Base-by-base conservation (phyloP, 2,329 filamentous ascomycete genomes). In the Drechslera avenae region DNA sequence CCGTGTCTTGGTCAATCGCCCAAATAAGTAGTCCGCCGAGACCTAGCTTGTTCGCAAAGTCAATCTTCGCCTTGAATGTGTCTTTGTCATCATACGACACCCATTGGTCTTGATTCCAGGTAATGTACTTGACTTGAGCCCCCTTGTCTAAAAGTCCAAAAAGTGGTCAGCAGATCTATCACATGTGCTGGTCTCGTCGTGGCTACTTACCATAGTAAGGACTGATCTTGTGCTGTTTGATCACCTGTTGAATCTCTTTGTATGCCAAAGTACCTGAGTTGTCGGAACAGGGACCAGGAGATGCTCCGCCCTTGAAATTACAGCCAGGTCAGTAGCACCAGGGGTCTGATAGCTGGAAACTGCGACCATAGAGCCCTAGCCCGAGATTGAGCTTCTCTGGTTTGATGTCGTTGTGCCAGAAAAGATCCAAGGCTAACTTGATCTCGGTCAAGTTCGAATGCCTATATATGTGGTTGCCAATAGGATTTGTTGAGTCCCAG, bases 391-490 rank as follows among this genome's bases (percentile, higher is more conserved):
- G 57, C 37, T 79, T 75, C 0, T 47, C 32, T 0, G 79, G 66
- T 1, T 64, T 50, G 2, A 82, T 61, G 18, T 72, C 56, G 28
- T 73, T 75, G 9, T 79, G 62, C 78, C 79, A 81, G 3, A 81
- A 59, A 0, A 82, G 73, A 4, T 79, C 72, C 0, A 78, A 34
- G 0, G 65, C 68, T 0, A 55, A 19, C 3, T 73, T 57, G 17
- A 79, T 79, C 60, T 80, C 76, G 0, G 78, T 80, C 0, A 79
- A 36, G 53, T 80, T 79, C 3, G 78, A 77, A 50, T 80, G 77
- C 52, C 54, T 6, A 62, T 52, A 12, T 57, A 66, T 1, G 0
- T 74, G 74, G 50, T 69, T 52, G 4, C 46, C 52, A 16, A 51
- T n/a, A n/a, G n/a, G n/a, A n/a, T n/a, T 56, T 56, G 61, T 0